Evolutionary conservation across 495 filamentous ascomycete genomes (phyloP), one percentile per base, ranked within the genome.

Genomic region (Articulospora tetracladia): DNA sequence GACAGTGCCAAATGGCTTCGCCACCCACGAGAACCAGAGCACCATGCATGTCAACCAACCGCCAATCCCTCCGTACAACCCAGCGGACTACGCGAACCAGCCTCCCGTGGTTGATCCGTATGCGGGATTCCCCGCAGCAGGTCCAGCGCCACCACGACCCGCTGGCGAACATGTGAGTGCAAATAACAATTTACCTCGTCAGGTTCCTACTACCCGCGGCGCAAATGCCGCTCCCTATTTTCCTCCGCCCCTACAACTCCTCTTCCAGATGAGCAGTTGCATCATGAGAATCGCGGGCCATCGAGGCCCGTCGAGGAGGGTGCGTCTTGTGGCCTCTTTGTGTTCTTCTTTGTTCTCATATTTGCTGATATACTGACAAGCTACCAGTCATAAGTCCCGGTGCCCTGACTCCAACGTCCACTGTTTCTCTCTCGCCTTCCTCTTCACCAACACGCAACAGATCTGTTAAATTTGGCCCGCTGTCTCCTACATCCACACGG

Each of bases 51-150:
- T 47, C 57, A 24, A 65, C 34, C 61, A 68, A 54, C 36, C 64
- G 58, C 67, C 69, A 22, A 69, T 64, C n/a, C 61, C 67, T 22
- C 57, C 70, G 1, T 79, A 78, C 66, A 76, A 77, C 55, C 76
- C 77, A 44, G 68, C 72, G 28, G 74, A 77, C 58, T 77, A 75
- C 55, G 61, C 22, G 1, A 30, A 30, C n/a, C 48, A 51, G 25
- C 22, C 48, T 11, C 50, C 50, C 17, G 39, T 44, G 10, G 39
- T 44, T 19, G 39, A 44, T 44, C 39, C 39, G 8, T 50, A 50
- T 50, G 57, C 56, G 34, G 55, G 44, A 32, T 67, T 63, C 17
- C 66, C 69, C 59, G 61, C 61, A 53, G 52, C 55, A 23, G 22
- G 49, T 22, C 62, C 64, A 32, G 60, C 64, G 27, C 25, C 49